Percentiles rank a stretch among this genome's conserved stretches.
Evolutionary conservation across 257 asterid genomes (phyloP).

Genomic region (Gardenia jasminoides): DNA sequence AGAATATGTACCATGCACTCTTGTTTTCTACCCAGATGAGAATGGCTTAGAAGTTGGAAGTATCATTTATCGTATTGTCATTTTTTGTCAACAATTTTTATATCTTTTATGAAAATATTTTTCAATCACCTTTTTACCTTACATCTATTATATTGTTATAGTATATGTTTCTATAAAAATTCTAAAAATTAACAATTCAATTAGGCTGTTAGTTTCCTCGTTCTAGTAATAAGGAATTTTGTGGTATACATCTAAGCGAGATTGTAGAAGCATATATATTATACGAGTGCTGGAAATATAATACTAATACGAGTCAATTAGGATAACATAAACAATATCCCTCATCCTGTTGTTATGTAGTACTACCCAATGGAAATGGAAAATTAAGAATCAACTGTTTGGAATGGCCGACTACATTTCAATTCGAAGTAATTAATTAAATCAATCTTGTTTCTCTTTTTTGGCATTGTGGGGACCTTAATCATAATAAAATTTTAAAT

Average conservation of each 20-base stretch:
- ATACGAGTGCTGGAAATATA: too few species aligned
- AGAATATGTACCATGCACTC: neutral
- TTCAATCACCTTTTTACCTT: too few species aligned
- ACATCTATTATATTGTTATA: too few species aligned
- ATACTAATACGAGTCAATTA: neutral
- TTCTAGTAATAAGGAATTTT: too few species aligned
- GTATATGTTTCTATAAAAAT: too few species aligned
- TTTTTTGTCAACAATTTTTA: too few species aligned
- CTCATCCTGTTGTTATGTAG: neutral
- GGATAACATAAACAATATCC: neutral
- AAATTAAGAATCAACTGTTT: neutral
- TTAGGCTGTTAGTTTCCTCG: too few species aligned
- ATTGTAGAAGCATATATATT: neutral
- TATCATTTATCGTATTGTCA: neutral
- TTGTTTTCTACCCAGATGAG: neutral
- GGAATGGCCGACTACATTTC: neutral
- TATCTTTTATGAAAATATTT: too few species aligned
- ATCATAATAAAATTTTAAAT: slow-evolving; percentile 14
- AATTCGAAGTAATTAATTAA: neutral
- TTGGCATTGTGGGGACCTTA: neutral
- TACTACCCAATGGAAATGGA: neutral
- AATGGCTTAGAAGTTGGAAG: neutral
- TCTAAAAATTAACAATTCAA: too few species aligned
- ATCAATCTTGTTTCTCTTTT: neutral
- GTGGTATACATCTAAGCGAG: too few species aligned